A percentile compares a stretch with the other conserved stretches of the same genome.
These are phyloP conservation scores for Rhododendron molle DNA, from an alignment of 148 eudicot species.

Conservation along the genomic window DNA sequence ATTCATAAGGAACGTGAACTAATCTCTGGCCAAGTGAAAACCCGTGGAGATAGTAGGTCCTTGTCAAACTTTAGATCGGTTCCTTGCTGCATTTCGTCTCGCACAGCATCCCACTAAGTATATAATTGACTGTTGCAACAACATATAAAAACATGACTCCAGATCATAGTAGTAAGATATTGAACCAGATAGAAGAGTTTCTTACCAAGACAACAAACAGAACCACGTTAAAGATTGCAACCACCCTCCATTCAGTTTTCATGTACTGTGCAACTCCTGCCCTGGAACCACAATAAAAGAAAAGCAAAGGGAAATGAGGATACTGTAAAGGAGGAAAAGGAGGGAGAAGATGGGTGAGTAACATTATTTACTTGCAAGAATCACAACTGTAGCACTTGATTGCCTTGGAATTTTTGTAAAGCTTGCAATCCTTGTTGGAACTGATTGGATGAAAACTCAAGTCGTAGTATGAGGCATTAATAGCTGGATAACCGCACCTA, in stretches of 20 bases:
- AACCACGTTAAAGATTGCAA: conserved; percentile 78
- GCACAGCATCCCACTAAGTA: conserved; percentile 95
- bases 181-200: background rate
- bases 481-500: conserved; percentile 91
- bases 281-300: conserved; percentile 31
- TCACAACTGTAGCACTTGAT: conserved; percentile 80
- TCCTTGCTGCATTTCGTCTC: conserved; percentile 56
- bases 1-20: background rate
- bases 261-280: conserved; percentile 98
- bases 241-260: conserved; percentile 93
- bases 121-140: conserved; percentile 48
- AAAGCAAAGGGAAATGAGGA: conserved; percentile 4
- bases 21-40: background rate
- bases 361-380: conserved; percentile 79
- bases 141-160: background rate
- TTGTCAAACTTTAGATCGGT: conserved; percentile 44
- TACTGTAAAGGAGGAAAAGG: background rate
- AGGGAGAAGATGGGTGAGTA: background rate
- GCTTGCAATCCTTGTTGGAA: conserved; percentile 77
- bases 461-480: conserved; percentile 82
- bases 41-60: background rate
- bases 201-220: conserved; percentile 42
- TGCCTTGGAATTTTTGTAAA: conserved; percentile 60
- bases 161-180: background rate
- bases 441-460: conserved; percentile 81